phyloP scores from a whole-genome alignment of 2,329 filamentous ascomycete genomes.

The Blumeria hordei region DNA sequence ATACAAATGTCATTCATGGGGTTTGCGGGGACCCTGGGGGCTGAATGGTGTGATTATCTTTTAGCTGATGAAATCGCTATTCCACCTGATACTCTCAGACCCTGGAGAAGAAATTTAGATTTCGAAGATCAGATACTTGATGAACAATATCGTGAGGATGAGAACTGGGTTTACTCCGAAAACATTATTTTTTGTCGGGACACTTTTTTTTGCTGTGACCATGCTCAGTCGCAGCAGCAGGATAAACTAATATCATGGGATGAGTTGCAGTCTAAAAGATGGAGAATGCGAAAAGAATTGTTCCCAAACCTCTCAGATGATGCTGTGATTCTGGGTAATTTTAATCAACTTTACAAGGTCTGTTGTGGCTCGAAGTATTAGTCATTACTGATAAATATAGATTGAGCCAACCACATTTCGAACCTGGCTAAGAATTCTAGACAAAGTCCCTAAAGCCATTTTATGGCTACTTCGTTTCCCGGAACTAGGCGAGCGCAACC shows the following conservation, averaged over 20 bases:
- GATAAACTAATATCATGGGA: constrained; percentile 53
- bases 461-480: constrained; percentile 95
- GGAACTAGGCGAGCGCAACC: constrained; percentile 69
- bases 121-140: constrained; percentile 47
- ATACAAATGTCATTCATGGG: constrained; percentile 99
- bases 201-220: constrained; percentile 96
- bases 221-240: constrained; percentile 63
- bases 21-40: constrained; percentile 83
- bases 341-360: constrained; percentile 98
- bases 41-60: constrained; percentile 97
- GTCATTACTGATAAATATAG: constrained; percentile 20
- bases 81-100: constrained; percentile 56
- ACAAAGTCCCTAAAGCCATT: constrained; percentile 62
- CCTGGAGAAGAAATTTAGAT: constrained; percentile 49
- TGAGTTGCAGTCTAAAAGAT: constrained; percentile 57
- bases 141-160: constrained; percentile 31
- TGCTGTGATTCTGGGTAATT: constrained; percentile 81
- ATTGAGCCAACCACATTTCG: constrained; percentile 95
- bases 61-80: constrained; percentile 76
- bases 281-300: constrained; percentile 80
- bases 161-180: constrained; percentile 86
- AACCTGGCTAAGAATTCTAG: constrained; percentile 79
- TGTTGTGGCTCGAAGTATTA: background rate
- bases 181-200: constrained; percentile 88
- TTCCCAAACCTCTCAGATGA: constrained; percentile 69